Evolutionary conservation across 2,329 filamentous ascomycete species (phyloP), one percentile per base, ranked within the genome.

Genomic region (Penicillium brevicompactum): DNA sequence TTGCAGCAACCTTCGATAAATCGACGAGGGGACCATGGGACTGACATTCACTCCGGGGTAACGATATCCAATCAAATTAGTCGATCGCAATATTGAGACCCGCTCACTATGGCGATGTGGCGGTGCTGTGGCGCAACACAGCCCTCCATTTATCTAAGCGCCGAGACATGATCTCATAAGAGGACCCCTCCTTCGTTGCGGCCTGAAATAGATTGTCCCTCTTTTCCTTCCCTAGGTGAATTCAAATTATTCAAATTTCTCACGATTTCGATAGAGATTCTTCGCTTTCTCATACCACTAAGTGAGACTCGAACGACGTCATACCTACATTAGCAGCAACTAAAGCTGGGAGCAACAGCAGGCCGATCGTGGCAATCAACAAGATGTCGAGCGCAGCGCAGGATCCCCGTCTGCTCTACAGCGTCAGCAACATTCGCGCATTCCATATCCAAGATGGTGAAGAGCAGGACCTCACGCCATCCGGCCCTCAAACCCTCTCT

Each of bases 401-500:
- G 49, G 74, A 76, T 41, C 73, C 75, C 21, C 66, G 73, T 38
- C 64, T 77, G 31, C 69, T 77, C 27, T 77, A 74, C 62, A 76
- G 71, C 60, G 67, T 97, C 71, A 86, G 88, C 63, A 91, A 91
- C 78, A 93, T 99, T 69, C 88, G 87, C 62, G 94, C 93, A 61
- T 96, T 91, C 78, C 91, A 97, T 71, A 86, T 97, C 58, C 86
- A 91, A 73, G 85, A 96, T 83, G 93, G 94, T 74, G 84, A 88
- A 64, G 92, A 97, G 76, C 80, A 88, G 53, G 83, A 85, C 13
- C 86, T 99, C 67, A 97, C 91, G 13, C 87, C 89, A 1, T 88
- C 89, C 2, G 92, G 92, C 2, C 88, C 92, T 16, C 92, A 97
- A 78, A 97, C 92, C 0, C 82, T 99, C 51, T 96, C 93, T 21